phyloP scores from a whole-genome alignment of 345 rosid genomes.

The Trapa incisa region DNA sequence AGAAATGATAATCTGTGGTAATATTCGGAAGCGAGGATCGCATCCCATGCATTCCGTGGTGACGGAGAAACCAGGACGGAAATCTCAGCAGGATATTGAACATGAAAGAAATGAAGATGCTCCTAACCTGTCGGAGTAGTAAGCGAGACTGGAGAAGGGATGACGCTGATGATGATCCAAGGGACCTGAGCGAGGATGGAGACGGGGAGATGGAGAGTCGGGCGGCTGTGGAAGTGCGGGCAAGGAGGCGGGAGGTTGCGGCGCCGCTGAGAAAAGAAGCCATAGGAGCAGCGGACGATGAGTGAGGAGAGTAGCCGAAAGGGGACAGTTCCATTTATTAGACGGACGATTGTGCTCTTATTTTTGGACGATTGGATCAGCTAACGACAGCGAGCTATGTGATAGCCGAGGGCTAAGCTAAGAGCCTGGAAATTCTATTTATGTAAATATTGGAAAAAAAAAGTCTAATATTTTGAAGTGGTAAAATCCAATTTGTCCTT shows the following conservation, averaged over 20 bases:
- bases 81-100: no score
- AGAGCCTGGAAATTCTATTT: no score
- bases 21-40: neutral
- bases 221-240: slow-evolving; percentile 29
- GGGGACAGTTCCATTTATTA: slow-evolving; percentile 5
- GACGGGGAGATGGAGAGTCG: slow-evolving; percentile 1
- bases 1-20: neutral
- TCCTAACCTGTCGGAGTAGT: slow-evolving; percentile 31
- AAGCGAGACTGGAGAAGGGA: slow-evolving; percentile 17
- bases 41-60: neutral
- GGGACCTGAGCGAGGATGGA: no score
- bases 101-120: neutral
- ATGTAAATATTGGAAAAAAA: no score
- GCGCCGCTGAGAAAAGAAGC: slow-evolving; percentile 34
- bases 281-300: slow-evolving; percentile 10
- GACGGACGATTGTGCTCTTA: neutral
- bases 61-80: neutral
- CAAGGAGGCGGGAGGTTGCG: slow-evolving; percentile 37
- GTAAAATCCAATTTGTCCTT: no score
- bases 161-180: no score
- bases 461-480: no score
- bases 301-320: neutral
- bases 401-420: no score
- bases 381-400: no score
- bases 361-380: neutral